phyloP scores from a whole-genome alignment of 1,284 basidiomycete genomes.

The Ceratobasidium sp. region DNA sequence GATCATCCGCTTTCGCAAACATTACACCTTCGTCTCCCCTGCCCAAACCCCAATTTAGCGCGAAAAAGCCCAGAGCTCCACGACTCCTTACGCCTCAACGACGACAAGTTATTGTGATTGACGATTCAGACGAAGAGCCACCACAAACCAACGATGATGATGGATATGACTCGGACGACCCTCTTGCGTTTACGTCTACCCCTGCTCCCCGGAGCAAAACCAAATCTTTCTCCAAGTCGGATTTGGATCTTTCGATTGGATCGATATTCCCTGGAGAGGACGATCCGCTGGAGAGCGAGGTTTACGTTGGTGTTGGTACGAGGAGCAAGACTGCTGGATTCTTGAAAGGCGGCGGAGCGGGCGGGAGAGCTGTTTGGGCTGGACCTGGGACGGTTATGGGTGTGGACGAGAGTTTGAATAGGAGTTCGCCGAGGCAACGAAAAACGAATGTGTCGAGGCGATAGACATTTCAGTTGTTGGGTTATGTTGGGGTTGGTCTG shows the following conservation, averaged over 20 bases:
- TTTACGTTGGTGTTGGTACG: constrained; percentile 20
- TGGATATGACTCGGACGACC: constrained; percentile 36
- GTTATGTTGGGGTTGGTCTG: neutral
- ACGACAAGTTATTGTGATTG: constrained; percentile 37
- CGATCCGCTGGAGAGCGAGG: constrained; percentile 21
- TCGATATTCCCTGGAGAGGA: constrained; percentile 29
- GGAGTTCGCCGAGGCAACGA: constrained; percentile 1
- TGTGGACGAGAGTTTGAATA: constrained; percentile 17
- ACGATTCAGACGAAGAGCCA: constrained; percentile 36
- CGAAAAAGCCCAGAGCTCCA: constrained; percentile 36
- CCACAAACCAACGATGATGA: neutral
- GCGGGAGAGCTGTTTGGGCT: constrained; percentile 40
- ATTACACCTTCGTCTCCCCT: constrained; percentile 37
- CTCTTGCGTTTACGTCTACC: constrained; percentile 36
- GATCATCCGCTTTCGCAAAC: constrained; percentile 15
- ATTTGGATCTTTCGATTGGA: constrained; percentile 20
- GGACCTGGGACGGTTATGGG: constrained; percentile 41
- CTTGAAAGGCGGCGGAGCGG: constrained; percentile 39
- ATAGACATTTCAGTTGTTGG: constrained; percentile 5
- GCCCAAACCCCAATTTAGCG: constrained; percentile 35
- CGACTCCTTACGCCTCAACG: constrained; percentile 32
- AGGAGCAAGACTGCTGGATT: constrained; percentile 40
- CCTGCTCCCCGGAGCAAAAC: constrained; percentile 17
- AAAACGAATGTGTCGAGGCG: neutral
- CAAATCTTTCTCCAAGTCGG: constrained; percentile 1